A percentile compares a stretch with the other conserved stretches of the same genome.
Evolutionary conservation across 345 rosid species (phyloP).

Genomic region (Rhodamnia rubescens): DNA sequence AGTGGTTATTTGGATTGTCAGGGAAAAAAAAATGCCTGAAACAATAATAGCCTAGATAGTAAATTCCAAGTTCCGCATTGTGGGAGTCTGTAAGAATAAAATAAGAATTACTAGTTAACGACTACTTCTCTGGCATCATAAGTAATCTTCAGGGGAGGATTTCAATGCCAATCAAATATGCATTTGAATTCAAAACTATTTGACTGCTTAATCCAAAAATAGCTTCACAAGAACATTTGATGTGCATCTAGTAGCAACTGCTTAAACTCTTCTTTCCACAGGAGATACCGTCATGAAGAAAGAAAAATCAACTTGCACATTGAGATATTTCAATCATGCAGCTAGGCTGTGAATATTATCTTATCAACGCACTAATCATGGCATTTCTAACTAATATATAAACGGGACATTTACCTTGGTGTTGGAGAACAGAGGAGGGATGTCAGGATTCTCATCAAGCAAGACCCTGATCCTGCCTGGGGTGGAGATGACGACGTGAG

Average conservation of each 20-base stretch:
- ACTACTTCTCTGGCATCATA: not conserved
- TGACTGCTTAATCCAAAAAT: not conserved
- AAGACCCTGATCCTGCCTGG: slow-evolving; percentile 88
- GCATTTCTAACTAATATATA: not conserved
- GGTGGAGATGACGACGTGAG: slow-evolving; percentile 82
- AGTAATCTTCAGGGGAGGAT: not conserved
- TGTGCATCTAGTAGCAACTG: not conserved
- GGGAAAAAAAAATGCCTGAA: not conserved
- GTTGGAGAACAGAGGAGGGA: slow-evolving; percentile 62
- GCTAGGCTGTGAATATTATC: not conserved
- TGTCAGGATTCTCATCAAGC: slow-evolving; percentile 70
- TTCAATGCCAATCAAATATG: not conserved
- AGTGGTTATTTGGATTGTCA: not conserved
- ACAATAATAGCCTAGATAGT: not conserved
- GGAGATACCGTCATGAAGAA: not conserved
- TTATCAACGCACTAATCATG: not conserved
- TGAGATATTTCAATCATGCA: not conserved
- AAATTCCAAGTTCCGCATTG: not conserved
- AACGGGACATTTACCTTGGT: slow-evolving; percentile 41
- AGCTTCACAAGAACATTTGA: not conserved
- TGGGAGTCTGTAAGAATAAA: not conserved
- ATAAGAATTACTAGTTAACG: not conserved
- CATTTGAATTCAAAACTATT: not conserved
- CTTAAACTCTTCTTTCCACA: not conserved
- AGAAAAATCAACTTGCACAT: not conserved